These are phyloP conservation scores for Tulasnella sp. DNA, from an alignment of 768 basidiomycete genomes.

Conservation along the genomic window DNA sequence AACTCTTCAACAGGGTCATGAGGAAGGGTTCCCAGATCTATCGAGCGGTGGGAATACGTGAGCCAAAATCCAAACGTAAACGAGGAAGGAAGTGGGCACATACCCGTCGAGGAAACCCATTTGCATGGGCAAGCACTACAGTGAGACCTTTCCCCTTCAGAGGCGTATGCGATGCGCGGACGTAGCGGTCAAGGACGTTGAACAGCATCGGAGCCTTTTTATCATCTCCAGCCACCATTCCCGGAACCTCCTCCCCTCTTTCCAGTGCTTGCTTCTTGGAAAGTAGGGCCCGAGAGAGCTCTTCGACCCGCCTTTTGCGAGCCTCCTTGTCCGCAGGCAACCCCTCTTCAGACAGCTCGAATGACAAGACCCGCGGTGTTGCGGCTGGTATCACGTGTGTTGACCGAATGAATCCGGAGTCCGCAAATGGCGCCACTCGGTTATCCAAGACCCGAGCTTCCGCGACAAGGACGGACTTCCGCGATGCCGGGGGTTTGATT, in stretches of 20 bases:
- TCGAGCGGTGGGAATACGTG: background rate
- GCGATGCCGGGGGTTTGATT: background rate
- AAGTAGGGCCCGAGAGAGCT: constrained; percentile 10
- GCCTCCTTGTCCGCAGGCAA: constrained; percentile 16
- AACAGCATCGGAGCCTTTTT: constrained; percentile 52
- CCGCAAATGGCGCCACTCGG: background rate
- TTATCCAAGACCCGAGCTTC: background rate
- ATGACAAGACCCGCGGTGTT: constrained; percentile 37
- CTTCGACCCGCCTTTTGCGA: constrained; percentile 25
- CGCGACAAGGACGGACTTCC: background rate
- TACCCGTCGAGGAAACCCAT: constrained; percentile 88
- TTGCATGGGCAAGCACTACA: constrained; percentile 78
- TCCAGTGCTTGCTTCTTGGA: constrained; percentile 28
- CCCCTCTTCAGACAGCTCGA: constrained; percentile 9
- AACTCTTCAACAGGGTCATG: constrained; percentile 51
- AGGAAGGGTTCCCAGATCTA: constrained; percentile 83
- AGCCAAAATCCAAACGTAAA: background rate
- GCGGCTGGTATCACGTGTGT: constrained; percentile 37
- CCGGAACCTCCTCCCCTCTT: constrained; percentile 39
- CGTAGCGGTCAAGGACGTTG: constrained; percentile 75
- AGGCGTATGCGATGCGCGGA: constrained; percentile 44
- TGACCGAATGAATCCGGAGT: constrained; percentile 27
- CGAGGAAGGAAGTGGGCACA: constrained; percentile 37
- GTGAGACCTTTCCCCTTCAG: constrained; percentile 56
- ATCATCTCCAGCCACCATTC: constrained; percentile 37